Base-by-base conservation (phyloP, 306 rosid species). In the Prinsepia uniflora region DNA sequence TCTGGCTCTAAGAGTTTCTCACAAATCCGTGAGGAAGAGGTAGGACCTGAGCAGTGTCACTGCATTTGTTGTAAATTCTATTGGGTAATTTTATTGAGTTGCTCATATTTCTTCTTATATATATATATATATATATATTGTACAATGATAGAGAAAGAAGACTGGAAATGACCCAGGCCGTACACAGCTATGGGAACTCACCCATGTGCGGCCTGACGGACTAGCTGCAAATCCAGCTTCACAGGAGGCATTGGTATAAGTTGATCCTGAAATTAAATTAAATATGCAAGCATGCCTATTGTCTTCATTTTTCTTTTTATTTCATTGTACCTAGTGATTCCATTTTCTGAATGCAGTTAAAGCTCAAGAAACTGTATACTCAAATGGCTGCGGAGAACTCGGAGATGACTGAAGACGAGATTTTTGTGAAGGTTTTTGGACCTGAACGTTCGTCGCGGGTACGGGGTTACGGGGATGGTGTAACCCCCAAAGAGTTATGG, bases 191-290 rank as follows among this genome's bases (percentile, higher is more conserved):
- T 46, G 56, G 70, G 54, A 65, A 5, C 53, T 65, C 70, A 65
- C 70, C 44, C 54, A 46, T 14, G 56, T 46, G 20, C 40, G 43
- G 22, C 41, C 70, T 65, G 70, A 65, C 47, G 56, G 54, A 24
- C 41, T 12, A 22, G 70, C 56, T 4, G 57, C 70, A 46, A 65
- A 20, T 65, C 70, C 53, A 24, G 40, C 54, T 47, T 65, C 70
- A 47, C 70, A 65, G 56, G 70, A 46, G 22, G 70, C 20, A 46
- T 49, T 45, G 70, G 70, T 65, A 65, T 65, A 14, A 6, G 7
- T 47, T 65, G 42, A 46, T 17, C 40, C 55, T 4, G 47, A 47
- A 19, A 14, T 22, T 19, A 45, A 50, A 68, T n/a, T 40, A 19
- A 58, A 68, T 36, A 68, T 68, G 36, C 72, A 8, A 48, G 48